Conservation (phyloP, 2,329 filamentous ascomycete genomes). For the Onygenales sp. region DNA sequence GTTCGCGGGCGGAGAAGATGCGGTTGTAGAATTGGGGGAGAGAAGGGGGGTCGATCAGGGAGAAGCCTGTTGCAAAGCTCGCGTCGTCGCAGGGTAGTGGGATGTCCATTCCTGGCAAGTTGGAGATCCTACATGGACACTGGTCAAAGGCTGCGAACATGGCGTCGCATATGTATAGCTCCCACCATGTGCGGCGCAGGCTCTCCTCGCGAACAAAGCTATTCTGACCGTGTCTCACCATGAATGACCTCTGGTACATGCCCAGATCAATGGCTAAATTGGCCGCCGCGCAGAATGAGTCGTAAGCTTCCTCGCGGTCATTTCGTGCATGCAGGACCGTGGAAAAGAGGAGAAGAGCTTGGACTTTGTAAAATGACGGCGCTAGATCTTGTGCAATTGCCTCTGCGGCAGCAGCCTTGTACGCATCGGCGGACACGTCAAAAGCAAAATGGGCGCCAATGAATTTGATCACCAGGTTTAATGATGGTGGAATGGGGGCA, state of each 20-base stretch:
- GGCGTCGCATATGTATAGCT: conserved; percentile 68
- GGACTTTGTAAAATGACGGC: conserved; percentile 56
- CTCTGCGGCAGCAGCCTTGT: conserved; percentile 28
- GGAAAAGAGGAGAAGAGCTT: conserved; percentile 66
- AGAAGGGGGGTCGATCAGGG: conserved; percentile 49
- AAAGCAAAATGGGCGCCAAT: conserved; percentile 47
- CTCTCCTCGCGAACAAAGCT: conserved; percentile 68
- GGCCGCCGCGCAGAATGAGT: conserved; percentile 59
- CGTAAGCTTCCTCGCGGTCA: conserved; percentile 58
- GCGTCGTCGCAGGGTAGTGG: conserved; percentile 73
- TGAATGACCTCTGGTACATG: conserved; percentile 61
- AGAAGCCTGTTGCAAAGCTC: conserved; percentile 46
- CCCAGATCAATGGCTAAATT: conserved; percentile 65
- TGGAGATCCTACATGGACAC: conserved; percentile 49
- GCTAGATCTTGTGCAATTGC: conserved; percentile 24
- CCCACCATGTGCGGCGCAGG: conserved; percentile 89
- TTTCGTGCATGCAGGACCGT: conserved; percentile 70
- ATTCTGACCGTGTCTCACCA: conserved; percentile 52
- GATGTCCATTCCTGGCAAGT: conserved; percentile 59
- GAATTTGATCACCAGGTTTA: conserved; percentile 48
- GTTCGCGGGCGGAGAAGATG: conserved; percentile 60
- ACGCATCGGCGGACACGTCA: conserved; percentile 34
- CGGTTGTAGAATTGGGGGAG: conserved; percentile 68
- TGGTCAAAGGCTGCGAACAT: conserved; percentile 65
- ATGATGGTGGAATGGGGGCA: conserved; percentile 34